Evolutionary conservation across 2,329 filamentous ascomycete species (phyloP), one percentile per base, ranked within the genome.

Genomic region (Ceratocystis destructans): DNA sequence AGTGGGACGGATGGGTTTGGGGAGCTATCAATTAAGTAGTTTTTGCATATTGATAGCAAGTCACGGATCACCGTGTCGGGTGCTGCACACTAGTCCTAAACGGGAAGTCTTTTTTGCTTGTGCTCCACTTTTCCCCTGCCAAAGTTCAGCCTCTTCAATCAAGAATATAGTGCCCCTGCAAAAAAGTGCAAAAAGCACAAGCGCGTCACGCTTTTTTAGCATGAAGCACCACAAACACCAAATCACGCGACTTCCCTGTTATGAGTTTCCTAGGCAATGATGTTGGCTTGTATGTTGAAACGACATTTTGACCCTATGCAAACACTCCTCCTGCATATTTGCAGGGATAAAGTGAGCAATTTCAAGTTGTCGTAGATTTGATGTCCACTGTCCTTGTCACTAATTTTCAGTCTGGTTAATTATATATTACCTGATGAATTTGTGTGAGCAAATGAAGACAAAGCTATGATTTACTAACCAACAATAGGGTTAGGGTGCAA

Each of bases 1-100:
- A n/a, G 55, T 3, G 1, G 17, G 55, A 4, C 3, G 61, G 20
- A 48, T 8, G 1, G 4, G 37, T 6, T 33, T 63, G 46, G 31
- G 41, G n/a, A 37, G 37, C 70, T 75, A 74, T 73, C 74, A 75
- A 73, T 81, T 82, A 82, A 82, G 80, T 82, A 82, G 76, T 82
- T 82, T 82, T 80, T 75, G 77, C 74, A 78, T 74, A 74, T 73
- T 70, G 70, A 70, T 71, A 73, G 74, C 73, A 73, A 75, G 77
- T 78, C 76, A 78, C 78, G 76, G 78, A 82, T 82, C 80, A 82
- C 79, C 64, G 68, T 57, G 62, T 65, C 45, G 62, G 20, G 33
- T 44, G 3, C 45, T 41, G 17, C 5, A 15, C 69, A 48, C 68
- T 71, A 71, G 67, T 69, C 70, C 71, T 8, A 68, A 71, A 70